Percentiles rank a stretch among this genome's conserved stretches.
These are phyloP conservation scores for Podospora tetraspora DNA, from an alignment of 495 filamentous ascomycete genomes.

Conservation along the genomic window DNA sequence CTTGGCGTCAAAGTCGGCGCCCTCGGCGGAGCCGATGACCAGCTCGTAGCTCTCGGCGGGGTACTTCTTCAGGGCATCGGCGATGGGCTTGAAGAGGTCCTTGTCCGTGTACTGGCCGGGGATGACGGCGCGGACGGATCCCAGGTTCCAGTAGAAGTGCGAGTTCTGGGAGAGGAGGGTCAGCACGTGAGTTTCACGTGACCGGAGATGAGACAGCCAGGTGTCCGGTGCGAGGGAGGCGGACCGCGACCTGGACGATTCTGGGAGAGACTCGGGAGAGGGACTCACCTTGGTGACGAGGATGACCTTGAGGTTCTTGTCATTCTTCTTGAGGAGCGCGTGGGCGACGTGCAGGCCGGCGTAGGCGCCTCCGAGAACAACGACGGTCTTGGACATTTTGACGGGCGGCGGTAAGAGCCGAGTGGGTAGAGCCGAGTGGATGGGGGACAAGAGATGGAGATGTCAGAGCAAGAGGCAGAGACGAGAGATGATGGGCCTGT, in stretches of 20 bases:
- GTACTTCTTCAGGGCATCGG: conserved; percentile 37
- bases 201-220: not conserved
- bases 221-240: no score
- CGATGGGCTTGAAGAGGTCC: conserved; percentile 43
- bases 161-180: conserved; percentile 36
- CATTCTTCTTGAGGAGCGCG: conserved; percentile 45
- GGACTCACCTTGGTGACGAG: conserved; percentile 41
- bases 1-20: conserved; percentile 45
- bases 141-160: conserved; percentile 55
- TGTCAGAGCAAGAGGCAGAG: not conserved
- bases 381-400: conserved; percentile 39
- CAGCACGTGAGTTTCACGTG: conserved; percentile 14
- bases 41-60: conserved; percentile 36
- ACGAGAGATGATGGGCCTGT: not conserved
- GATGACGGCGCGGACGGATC: conserved; percentile 50
- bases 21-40: conserved; percentile 37
- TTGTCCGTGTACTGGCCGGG: conserved; percentile 43
- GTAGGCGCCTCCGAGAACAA: conserved; percentile 52
- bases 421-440: not conserved
- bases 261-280: no score
- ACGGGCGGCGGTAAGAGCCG: conserved; percentile 7
- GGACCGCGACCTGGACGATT: no score
- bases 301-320: conserved; percentile 41
- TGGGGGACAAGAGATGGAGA: not conserved
- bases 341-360: conserved; percentile 50